Base-by-base conservation (phyloP, 495 filamentous ascomycete species). In the Penicillium cosmopolitanum region DNA sequence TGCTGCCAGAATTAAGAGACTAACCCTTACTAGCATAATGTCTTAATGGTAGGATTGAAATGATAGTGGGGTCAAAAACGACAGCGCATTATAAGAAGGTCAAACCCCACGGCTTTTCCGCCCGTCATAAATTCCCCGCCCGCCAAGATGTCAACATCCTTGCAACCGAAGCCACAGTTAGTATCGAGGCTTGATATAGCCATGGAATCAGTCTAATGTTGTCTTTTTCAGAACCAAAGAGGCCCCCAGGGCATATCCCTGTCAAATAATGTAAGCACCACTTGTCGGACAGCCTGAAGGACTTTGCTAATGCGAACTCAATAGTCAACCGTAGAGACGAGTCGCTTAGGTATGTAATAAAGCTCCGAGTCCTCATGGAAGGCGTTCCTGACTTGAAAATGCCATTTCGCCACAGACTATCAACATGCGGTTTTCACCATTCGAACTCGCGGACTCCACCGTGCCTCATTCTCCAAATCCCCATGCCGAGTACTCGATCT, bases 141-240 rank as follows among this genome's bases (percentile, higher is more conserved):
- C 42, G n/a, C 10, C 42, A 46, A 46, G 15, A 46, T 46, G 42
- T 46, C 42, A 46, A 46, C 42, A 38, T 31, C 28, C 8, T 31
- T 31, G 28, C 28, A 31, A 2, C 8, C 28, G 28, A 31, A 31
- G 28, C 8, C 28, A 9, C 28, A 8, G 28, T 31, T 31, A 31
- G 28, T 31, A 31, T 31, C 28, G 28, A 31, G 28, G 28, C 28
- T 31, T 31, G 28, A 9, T 6, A 31, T 31, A 31, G 4, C 28
- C 28, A 31, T 31, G 28, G 8, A 31, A 31, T 38, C 10, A 38
- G 12, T 38, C 12, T 38, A 12, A 38, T 38, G 36, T 5, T 13
- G 8, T 13, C 15, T 38, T n/a, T 12, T 4, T 13, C 46, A 48
- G 46, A 12, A 28, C 21, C 9, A 21, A 23, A 2, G 19, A 23